Evolutionary conservation across 495 filamentous ascomycete genomes (phyloP).

Genomic region (Penicillium coffeae): DNA sequence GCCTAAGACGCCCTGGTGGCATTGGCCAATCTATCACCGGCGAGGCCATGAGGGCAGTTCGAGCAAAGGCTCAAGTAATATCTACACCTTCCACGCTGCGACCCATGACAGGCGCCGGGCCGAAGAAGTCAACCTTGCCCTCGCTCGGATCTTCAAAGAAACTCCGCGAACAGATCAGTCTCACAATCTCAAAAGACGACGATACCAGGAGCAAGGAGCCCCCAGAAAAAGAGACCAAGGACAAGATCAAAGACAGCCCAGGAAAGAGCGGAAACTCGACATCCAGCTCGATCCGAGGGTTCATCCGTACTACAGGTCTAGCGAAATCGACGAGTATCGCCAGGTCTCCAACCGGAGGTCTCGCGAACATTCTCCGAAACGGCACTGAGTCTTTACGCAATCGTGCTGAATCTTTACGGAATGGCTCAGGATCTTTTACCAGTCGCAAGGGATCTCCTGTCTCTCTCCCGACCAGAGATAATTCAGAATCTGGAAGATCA

Average conservation of each 20-base stretch:
- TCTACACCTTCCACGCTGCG: constrained; percentile 32
- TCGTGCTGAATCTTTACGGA: constrained; percentile 20
- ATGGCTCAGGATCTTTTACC: constrained; percentile 12
- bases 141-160: constrained; percentile 22
- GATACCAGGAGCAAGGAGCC: not conserved
- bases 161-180: no score
- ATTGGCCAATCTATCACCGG: constrained; percentile 20
- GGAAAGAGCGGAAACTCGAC: constrained; percentile 11
- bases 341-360: constrained; percentile 30
- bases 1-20: constrained; percentile 24
- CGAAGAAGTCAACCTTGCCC: constrained; percentile 22
- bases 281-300: constrained; percentile 34
- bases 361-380: constrained; percentile 22
- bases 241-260: constrained; percentile 6
- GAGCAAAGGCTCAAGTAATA: constrained; percentile 28
- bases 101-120: constrained; percentile 22
- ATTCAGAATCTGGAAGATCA: constrained; percentile 25
- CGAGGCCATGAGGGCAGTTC: constrained; percentile 30
- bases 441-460: constrained; percentile 17
- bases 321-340: constrained; percentile 23
- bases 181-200: not conserved
- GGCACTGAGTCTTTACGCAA: constrained; percentile 22
- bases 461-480: constrained; percentile 20
- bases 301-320: constrained; percentile 39
- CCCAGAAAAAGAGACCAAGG: not conserved